Percentiles rank a stretch among this genome's conserved stretches.
phyloP scores from a whole-genome alignment of 176 grass and related monocot species.

The Panicum miliaceum region DNA sequence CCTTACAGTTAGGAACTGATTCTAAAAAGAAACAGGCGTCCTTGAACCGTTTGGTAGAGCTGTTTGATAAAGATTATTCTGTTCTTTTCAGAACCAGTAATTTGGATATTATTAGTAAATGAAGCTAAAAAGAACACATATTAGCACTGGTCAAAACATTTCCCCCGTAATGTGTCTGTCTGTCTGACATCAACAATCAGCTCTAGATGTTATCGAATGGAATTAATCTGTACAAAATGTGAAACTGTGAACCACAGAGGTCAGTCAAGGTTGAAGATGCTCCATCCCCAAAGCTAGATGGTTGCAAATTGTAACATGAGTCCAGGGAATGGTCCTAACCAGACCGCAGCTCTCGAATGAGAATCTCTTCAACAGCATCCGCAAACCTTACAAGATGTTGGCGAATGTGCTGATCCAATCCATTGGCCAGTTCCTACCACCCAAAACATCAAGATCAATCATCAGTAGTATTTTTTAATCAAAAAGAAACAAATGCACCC shows the following conservation, averaged over 20 bases:
- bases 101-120: not conserved
- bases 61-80: too few relatives aligned
- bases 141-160: not conserved
- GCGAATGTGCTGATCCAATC: constrained; percentile 60
- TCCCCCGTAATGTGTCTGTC: not conserved
- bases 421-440: constrained; percentile 72
- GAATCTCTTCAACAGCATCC: constrained; percentile 80
- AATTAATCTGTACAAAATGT: not conserved
- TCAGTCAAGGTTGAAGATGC: not conserved
- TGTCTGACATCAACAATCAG: not conserved
- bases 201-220: not conserved
- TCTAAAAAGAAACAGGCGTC: too few relatives aligned
- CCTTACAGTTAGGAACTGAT: too few relatives aligned
- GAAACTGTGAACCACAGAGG: not conserved
- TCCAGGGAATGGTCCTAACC: not conserved
- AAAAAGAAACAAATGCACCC: not conserved
- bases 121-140: not conserved
- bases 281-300: not conserved
- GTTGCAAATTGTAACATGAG: not conserved
- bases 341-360: constrained; percentile 65
- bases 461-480: not conserved
- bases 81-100: too few relatives aligned
- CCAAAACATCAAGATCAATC: not conserved
- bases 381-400: constrained; percentile 68
- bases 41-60: too few relatives aligned